Conservation (phyloP, 129 eudicot genomes). For the Flaveria bidentis region DNA sequence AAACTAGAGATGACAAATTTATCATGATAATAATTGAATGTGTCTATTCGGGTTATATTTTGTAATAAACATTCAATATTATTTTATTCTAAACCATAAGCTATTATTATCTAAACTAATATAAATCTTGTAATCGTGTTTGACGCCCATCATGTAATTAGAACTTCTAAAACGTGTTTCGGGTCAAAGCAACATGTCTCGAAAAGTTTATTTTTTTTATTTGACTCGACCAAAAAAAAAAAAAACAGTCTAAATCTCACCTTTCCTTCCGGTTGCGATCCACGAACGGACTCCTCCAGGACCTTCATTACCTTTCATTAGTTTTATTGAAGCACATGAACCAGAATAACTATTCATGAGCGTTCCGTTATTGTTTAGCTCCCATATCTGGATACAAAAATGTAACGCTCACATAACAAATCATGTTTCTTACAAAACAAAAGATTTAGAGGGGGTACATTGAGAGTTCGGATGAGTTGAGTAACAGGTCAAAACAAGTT, state of each 20-base stretch:
- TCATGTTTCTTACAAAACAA: not conserved
- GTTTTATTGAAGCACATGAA: constrained; percentile 63
- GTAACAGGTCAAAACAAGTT: not conserved
- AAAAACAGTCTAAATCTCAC: constrained; percentile 28
- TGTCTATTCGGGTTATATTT: not conserved
- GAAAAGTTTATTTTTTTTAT: not conserved
- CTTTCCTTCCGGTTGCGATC: constrained; percentile 83
- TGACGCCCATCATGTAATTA: not conserved
- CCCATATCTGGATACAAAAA: constrained; percentile 71
- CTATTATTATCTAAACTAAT: not conserved
- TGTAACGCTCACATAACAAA: constrained; percentile 5
- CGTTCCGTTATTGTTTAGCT: constrained; percentile 63
- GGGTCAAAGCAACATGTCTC: constrained; percentile 9
- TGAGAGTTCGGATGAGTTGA: not conserved
- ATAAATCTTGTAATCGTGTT: not conserved
- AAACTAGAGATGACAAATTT: not conserved
- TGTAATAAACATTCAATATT: too few species aligned
- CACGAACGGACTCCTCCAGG: constrained; percentile 73
- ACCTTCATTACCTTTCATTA: constrained; percentile 37
- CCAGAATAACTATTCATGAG: constrained; percentile 84
- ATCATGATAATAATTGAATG: not conserved
- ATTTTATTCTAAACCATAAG: not conserved
- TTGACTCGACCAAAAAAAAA: not conserved
- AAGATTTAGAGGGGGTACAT: not conserved
- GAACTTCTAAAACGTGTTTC: not conserved